phyloP scores from a whole-genome alignment of 2,329 filamentous ascomycete species.

The Orbilia ellipsospora region DNA sequence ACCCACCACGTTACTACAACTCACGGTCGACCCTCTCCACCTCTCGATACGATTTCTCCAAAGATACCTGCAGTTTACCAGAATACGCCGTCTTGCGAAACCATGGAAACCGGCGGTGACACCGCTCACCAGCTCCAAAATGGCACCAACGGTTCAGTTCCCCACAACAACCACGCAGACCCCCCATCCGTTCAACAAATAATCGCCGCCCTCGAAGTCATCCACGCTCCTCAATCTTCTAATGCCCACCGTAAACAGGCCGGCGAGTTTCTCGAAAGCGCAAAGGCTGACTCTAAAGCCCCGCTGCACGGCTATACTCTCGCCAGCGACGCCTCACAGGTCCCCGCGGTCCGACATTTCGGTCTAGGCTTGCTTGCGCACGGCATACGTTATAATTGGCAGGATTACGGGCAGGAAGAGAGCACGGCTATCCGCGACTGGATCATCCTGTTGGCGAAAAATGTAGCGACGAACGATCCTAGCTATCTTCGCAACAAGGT shows the following conservation, averaged over 20 bases:
- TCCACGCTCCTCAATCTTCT: conserved; percentile 82
- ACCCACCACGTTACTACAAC: not conserved
- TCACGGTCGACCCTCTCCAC: not conserved
- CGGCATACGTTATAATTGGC: conserved; percentile 85
- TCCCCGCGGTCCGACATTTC: conserved; percentile 88
- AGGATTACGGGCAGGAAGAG: conserved; percentile 76
- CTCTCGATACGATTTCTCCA: conserved; percentile 6
- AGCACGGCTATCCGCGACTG: conserved; percentile 76
- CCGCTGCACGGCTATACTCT: conserved; percentile 86
- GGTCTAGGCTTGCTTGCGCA: conserved; percentile 91
- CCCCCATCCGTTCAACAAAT: conserved; percentile 71
- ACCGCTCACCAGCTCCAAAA: conserved; percentile 30
- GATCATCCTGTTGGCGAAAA: conserved; percentile 80
- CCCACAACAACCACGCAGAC: conserved; percentile 12
- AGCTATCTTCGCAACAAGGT: conserved; percentile 91
- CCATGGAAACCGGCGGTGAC: conserved; percentile 36
- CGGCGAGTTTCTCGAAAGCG: conserved; percentile 82
- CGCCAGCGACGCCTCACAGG: conserved; percentile 78
- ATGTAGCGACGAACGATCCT: conserved; percentile 77
- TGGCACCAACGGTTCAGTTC: conserved; percentile 37
- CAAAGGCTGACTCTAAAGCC: conserved; percentile 82
- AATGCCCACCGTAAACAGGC: conserved; percentile 86
- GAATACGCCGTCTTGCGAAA: not conserved
- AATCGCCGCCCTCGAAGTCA: conserved; percentile 83
- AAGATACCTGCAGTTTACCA: not conserved